Base-by-base conservation (phyloP, 495 filamentous ascomycete genomes). In the Ascodesmis nigricans region DNA sequence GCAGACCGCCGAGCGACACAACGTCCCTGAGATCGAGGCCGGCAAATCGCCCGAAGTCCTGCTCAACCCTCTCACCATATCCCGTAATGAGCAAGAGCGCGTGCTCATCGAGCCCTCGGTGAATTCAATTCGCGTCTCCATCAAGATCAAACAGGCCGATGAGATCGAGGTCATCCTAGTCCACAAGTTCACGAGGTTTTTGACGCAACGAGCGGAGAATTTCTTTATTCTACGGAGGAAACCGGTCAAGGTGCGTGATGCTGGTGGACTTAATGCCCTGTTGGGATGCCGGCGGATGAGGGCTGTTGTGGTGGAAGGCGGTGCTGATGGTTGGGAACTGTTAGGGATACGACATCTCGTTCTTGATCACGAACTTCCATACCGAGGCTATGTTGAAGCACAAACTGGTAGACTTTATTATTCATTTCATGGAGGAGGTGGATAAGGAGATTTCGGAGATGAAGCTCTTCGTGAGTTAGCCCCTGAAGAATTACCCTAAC, bases 361-460 rank as follows among this genome's bases (percentile, higher is more conserved):
- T 99, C 64, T 58, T 99, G 47, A 84, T 99, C 45, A 95, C 90
- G 9, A 95, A 99, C 55, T 81, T 79, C 63, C 87, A 99, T 47
- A 93, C 84, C 11, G 90, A 95, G 53, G 75, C 82, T 47, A 87
- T 99, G 80, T 56, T 95, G 49, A 95, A 92, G 61, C 81, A 97
- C 52, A 93, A 97, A 59, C 61, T 97, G 41, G 90, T 97, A 6
- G 87, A 97, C 50, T 97, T 97, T 49, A 87, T 95, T 40, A 91
- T 99, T 40, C 73, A 92, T 43, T 95, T 93, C 53, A 93, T 95
- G 83, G 84, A 95, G 58, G 90, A 99, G 50, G 87, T 95, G 19
- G 87, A 95, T 51, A 95, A 95, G 62, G 90, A 99, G 56, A 95
- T 95, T 33, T 95, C 84, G 1, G 90, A 95, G 58, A 93, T 95